These are phyloP conservation scores for Didymella sp. DNA, from an alignment of 2,329 filamentous ascomycete genomes.

Conservation along the genomic window DNA sequence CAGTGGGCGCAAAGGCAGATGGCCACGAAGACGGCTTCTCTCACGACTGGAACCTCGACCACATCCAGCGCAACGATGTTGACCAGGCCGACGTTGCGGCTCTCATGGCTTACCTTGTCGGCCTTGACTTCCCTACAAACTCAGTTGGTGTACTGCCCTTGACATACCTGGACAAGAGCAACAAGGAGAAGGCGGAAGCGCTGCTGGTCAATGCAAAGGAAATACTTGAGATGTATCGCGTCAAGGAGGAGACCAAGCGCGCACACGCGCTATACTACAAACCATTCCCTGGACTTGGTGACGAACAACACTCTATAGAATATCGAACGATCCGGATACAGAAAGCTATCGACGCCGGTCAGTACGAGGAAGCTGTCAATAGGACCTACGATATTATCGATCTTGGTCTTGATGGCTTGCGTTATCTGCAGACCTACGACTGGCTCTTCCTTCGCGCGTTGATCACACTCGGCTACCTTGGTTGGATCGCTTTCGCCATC, in stretches of 20 bases:
- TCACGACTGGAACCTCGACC: conserved; percentile 82
- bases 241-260: conserved; percentile 89
- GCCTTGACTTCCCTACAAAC: conserved; percentile 90
- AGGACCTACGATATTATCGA: conserved; percentile 79
- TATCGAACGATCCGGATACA: conserved; percentile 72
- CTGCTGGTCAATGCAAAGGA: conserved; percentile 82
- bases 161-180: conserved; percentile 75
- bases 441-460: conserved; percentile 93
- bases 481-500: conserved; percentile 92
- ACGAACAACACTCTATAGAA: conserved; percentile 67
- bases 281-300: conserved; percentile 74
- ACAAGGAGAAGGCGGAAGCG: conserved; percentile 81
- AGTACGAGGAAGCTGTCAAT: conserved; percentile 78
- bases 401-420: conserved; percentile 78
- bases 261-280: conserved; percentile 76
- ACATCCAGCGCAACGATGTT: conserved; percentile 87
- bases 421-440: conserved; percentile 97
- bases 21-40: conserved; percentile 91
- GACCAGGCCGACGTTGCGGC: conserved; percentile 92
- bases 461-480: conserved; percentile 88
- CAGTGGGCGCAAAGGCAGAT: conserved; percentile 66
- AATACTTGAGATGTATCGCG: conserved; percentile 93
- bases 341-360: conserved; percentile 68
- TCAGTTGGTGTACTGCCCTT: conserved; percentile 93
- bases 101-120: conserved; percentile 91